Evolutionary conservation across 2,329 filamentous ascomycete genomes (phyloP), one percentile per base, ranked within the genome.

Genomic region (Rhytidhysteron rufulum): DNA sequence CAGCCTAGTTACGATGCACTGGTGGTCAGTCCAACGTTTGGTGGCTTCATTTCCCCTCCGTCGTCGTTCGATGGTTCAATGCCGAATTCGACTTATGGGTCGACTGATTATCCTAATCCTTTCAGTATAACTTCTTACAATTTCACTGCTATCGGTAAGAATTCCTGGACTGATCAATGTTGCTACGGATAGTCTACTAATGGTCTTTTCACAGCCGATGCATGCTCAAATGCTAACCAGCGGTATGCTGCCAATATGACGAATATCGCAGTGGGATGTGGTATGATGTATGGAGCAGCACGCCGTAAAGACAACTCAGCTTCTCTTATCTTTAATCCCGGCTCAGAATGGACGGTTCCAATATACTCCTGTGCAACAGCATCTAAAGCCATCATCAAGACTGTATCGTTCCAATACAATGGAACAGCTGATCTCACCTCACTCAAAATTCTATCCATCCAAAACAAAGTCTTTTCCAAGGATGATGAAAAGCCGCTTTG

Each of bases 281-380:
- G 66, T 3, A 43, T 71, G 2, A 47, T 75, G 1, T 59, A 62
- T 4, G 71, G 70, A 0, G 63, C 64, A 0, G 62, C 72, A 0
- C 51, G 49, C 13, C 60, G 66, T 8, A 42, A 50, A 1, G 68
- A 72, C 35, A 58, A 53, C 1, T 60, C 58, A 1, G 48, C 53
- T 4, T 51, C 57, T 3, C 45, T 69, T 2, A 45, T 70, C 2
- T 66, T 67, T 18, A 67, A 73, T 19, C 58, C 62, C 5, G 63
- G 62, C 4, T 67, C 67, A 11, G 45, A 54, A 25, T 77, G 71
- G 71, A 62, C 64, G 1, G 51, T 64, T 4, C 63, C 69, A 0
- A 41, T 75, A 0, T 73, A 74, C 42, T 57, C 60, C 0, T 77
- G 73, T 44, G 69, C 70, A 2, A 65, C 62, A 0, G 52, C 67